Percentiles rank a stretch among this genome's conserved stretches.
These are phyloP conservation scores for Myrmaecium sp. DNA, from an alignment of 2,329 filamentous ascomycete species.

Conservation along the genomic window DNA sequence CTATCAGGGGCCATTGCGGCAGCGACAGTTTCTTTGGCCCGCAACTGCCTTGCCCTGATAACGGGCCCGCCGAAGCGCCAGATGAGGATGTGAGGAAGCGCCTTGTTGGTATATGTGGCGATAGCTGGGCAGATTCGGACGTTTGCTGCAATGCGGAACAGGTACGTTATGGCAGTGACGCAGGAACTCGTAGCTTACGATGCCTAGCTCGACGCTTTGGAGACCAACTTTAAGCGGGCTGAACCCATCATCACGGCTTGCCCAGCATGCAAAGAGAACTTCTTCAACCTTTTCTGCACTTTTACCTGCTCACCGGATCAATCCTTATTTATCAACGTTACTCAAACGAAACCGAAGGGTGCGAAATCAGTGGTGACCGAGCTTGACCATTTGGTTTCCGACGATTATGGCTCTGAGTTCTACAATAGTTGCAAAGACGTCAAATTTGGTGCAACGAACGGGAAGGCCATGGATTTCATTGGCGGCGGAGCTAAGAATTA, in stretches of 20 bases:
- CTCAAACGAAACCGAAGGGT: conserved; percentile 46
- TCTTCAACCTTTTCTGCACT: conserved; percentile 95
- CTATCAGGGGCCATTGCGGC: conserved; percentile 81
- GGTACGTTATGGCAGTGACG: conserved; percentile 28
- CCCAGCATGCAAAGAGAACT: conserved; percentile 94
- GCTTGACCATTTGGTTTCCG: conserved; percentile 74
- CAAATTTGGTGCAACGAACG: conserved; percentile 90
- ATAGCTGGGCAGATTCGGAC: conserved; percentile 66
- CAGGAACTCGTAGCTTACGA: neutral
- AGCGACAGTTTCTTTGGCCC: conserved; percentile 81
- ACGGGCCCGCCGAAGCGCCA: conserved; percentile 62
- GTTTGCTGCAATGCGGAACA: conserved; percentile 77
- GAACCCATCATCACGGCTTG: conserved; percentile 83
- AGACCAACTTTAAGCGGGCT: conserved; percentile 70
- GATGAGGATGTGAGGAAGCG: conserved; percentile 55
- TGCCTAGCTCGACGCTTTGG: conserved; percentile 54
- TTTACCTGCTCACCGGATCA: conserved; percentile 97
- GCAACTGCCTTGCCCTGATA: conserved; percentile 83
- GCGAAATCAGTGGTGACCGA: conserved; percentile 61
- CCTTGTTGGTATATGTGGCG: conserved; percentile 71
- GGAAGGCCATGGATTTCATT: conserved; percentile 88
- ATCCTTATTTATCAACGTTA: conserved; percentile 88
- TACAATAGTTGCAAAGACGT: conserved; percentile 98
- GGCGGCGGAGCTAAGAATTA: conserved; percentile 90
- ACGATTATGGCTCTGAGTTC: conserved; percentile 72